Evolutionary conservation across 1,139 yeast species (phyloP), one percentile per base, ranked within the genome.

Genomic region (Magnusiomyces suaveolens): DNA sequence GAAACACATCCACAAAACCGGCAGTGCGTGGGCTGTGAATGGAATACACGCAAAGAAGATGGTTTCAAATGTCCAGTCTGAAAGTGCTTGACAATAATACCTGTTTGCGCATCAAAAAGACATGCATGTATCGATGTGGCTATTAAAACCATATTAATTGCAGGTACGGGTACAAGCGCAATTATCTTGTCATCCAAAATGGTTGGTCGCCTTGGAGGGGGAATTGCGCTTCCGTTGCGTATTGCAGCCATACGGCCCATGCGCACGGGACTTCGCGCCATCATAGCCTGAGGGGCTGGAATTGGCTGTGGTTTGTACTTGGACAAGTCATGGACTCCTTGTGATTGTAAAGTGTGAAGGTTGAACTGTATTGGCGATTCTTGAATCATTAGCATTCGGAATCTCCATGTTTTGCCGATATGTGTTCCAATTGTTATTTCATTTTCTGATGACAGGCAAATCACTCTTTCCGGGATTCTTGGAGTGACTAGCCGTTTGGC

Each of bases 1-100:
- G 95, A 84, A 0, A 87, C 90, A 72, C 95, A 84, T 1, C 96
- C 96, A 72, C 96, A 88, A 67, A 88, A 88, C 56, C 85, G 77
- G 69, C 96, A 88, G 70, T 88, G 95, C 0, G 88, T 83, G 2
- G 95, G 95, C 61, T 83, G 88, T 51, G 84, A 83, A 66, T 87
- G 95, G 57, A 87, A 81, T 0, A 84, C 92, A 56, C 77, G 73
- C 58, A 87, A 76, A 0, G 84, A 68, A 1, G 77, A 77, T 1
- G 80, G 79, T 62, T 80, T 81, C 70, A 82, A 83, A 51, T 79
- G 78, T 1, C 85, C 87, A 51, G 87, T 77, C 47, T 75, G 67
- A 68, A 76, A 81, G 65, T 67, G 76, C 65, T 73, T 80, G 65
- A 75, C 78, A 59, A 71, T 74, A 55, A 82, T 80, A 2, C 95